phyloP scores from a whole-genome alignment of 805 yeast species.

The Wickerhamia fluorescens region DNA sequence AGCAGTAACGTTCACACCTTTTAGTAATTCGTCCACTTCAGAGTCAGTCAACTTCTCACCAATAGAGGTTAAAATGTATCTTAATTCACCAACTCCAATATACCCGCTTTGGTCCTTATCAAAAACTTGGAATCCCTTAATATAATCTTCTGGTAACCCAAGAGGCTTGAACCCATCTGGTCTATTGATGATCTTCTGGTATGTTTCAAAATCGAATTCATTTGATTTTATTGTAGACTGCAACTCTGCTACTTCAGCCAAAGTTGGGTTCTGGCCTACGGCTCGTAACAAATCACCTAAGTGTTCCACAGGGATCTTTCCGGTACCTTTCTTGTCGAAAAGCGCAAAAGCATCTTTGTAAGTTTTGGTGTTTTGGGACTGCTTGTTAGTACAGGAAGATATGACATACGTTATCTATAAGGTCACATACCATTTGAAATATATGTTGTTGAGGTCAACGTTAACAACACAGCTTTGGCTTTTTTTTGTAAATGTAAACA shows the following conservation, averaged over 20 bases:
- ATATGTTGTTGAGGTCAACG: too few relatives aligned
- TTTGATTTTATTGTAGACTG: slow-evolving; percentile 34
- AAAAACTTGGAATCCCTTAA: slow-evolving; percentile 90
- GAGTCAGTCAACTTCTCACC: slow-evolving; percentile 89
- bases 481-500: too few relatives aligned
- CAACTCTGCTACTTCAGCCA: slow-evolving; percentile 65
- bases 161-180: slow-evolving; percentile 84
- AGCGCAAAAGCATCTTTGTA: slow-evolving; percentile 92
- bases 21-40: slow-evolving; percentile 93
- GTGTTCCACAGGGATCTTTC: slow-evolving; percentile 74
- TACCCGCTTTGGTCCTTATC: slow-evolving; percentile 94
- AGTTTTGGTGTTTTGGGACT: slow-evolving; percentile 41
- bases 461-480: too few relatives aligned
- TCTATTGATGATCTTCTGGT: slow-evolving; percentile 69
- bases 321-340: slow-evolving; percentile 94
- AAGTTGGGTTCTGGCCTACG: slow-evolving; percentile 96
- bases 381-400: too few relatives aligned
- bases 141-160: slow-evolving; percentile 86
- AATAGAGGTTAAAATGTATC: slow-evolving; percentile 89
- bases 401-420: too few relatives aligned
- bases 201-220: slow-evolving; percentile 69
- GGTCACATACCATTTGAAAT: too few relatives aligned
- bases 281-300: slow-evolving; percentile 94
- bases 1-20: slow-evolving; percentile 88
- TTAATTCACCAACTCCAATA: slow-evolving; percentile 94